phyloP scores from a whole-genome alignment of 257 asterid species.

The Solanum clarkiae region DNA sequence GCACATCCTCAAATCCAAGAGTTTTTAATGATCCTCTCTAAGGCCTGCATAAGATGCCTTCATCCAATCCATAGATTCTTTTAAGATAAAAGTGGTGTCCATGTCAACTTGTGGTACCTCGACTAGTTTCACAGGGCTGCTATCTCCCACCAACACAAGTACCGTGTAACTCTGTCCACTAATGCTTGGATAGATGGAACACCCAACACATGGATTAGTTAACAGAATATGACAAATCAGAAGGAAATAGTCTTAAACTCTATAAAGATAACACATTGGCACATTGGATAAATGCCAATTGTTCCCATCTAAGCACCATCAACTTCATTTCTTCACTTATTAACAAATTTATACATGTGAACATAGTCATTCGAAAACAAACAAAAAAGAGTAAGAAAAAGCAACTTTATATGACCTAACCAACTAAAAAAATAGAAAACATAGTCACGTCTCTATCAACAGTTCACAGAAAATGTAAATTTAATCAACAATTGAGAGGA shows the following conservation, averaged over 20 bases:
- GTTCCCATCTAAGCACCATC: neutral
- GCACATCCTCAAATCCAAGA: neutral
- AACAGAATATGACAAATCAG: neutral
- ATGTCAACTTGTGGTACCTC: neutral
- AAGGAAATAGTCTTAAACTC: neutral
- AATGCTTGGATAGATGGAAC: neutral
- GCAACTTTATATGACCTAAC: neutral
- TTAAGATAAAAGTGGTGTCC: neutral
- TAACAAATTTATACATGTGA: neutral
- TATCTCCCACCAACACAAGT: neutral
- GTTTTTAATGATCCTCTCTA: neutral
- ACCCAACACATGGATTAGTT: neutral
- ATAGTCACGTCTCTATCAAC: neutral
- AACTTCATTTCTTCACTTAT: neutral
- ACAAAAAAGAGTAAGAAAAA: neutral
- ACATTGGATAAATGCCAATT: neutral
- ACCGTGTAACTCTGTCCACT: neutral
- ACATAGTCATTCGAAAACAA: neutral
- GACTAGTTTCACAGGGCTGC: neutral
- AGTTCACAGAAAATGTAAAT: neutral
- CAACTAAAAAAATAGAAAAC: neutral
- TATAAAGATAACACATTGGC: neutral
- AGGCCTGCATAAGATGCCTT: neutral
- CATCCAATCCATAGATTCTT: neutral
- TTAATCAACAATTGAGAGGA: neutral